phyloP scores from a whole-genome alignment of 139 green algal genomes.

The Tetraselmis striata region DNA sequence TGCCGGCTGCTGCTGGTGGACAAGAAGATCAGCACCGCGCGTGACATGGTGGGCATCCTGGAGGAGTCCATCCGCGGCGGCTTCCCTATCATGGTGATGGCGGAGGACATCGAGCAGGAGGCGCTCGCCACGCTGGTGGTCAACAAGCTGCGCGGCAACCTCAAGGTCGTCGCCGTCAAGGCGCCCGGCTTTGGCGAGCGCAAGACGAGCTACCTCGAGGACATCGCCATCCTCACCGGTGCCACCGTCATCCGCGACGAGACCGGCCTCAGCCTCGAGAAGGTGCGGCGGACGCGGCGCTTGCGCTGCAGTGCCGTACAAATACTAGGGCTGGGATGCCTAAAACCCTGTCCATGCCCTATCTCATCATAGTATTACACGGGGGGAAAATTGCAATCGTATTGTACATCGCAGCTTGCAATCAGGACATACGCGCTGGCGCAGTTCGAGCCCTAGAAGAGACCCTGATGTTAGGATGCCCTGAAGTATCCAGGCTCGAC shows the following conservation, averaged over 20 bases:
- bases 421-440: too few relatives aligned
- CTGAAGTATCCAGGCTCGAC: too few relatives aligned
- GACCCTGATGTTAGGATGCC: too few relatives aligned
- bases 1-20: slow-evolving; percentile 94
- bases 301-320: too few relatives aligned
- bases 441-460: too few relatives aligned
- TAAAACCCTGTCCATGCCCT: too few relatives aligned
- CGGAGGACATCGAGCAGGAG: slow-evolving; percentile 99
- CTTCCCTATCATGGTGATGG: slow-evolving; percentile 97
- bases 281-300: too few relatives aligned
- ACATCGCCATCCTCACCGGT: slow-evolving; percentile 98
- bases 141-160: slow-evolving; percentile 96
- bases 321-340: too few relatives aligned
- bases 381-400: too few relatives aligned
- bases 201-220: slow-evolving; percentile 96
- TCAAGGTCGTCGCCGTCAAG: slow-evolving; percentile 91
- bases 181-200: slow-evolving; percentile 98
- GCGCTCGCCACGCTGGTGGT: slow-evolving; percentile 97
- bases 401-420: too few relatives aligned
- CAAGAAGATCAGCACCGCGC: slow-evolving; percentile 97
- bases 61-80: slow-evolving; percentile 85
- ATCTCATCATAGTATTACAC: too few relatives aligned
- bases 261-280: slow-evolving; percentile 90
- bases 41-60: slow-evolving; percentile 93
- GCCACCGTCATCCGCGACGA: slow-evolving; percentile 93